Conservation (phyloP, 306 rosid species). For the Rosa persica region DNA sequence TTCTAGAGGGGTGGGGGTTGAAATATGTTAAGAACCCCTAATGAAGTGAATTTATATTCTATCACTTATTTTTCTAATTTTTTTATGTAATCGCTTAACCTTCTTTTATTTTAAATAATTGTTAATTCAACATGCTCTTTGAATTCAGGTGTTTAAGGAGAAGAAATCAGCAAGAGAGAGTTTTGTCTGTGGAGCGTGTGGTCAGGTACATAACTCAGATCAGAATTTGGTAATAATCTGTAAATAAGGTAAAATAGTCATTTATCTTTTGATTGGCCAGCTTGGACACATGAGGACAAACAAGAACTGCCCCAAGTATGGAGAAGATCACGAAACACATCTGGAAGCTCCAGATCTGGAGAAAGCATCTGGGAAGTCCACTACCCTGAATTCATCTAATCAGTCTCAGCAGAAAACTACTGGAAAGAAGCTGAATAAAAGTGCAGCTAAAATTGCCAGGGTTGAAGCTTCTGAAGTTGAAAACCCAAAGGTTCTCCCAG, state of each 20-base stretch:
- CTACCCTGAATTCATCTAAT: constrained; percentile 53
- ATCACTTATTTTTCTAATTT: neutral
- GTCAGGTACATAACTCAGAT: constrained; percentile 60
- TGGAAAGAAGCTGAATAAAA: constrained; percentile 60
- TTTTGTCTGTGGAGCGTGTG: constrained; percentile 94
- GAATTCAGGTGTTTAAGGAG: constrained; percentile 77
- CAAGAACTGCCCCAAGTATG: constrained; percentile 95
- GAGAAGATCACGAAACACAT: constrained; percentile 73
- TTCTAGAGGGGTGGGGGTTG: neutral
- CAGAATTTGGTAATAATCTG: constrained; percentile 9
- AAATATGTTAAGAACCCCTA: neutral
- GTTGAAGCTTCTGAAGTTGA: constrained; percentile 57
- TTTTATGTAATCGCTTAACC: neutral
- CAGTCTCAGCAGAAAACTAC: constrained; percentile 60
- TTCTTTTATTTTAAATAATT: constrained; percentile 19
- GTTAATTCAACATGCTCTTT: constrained; percentile 21
- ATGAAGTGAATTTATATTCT: neutral
- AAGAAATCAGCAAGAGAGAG: constrained; percentile 88
- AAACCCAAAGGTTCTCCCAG: constrained; percentile 53
- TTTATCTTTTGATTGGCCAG: constrained; percentile 43
- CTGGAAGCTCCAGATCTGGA: constrained; percentile 63
- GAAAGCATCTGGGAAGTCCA: constrained; percentile 58
- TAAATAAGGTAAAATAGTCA: constrained; percentile 22
- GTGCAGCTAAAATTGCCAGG: constrained; percentile 53
- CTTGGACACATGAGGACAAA: constrained; percentile 98